A percentile compares a stretch with the other conserved stretches of the same genome.
phyloP scores from a whole-genome alignment of 257 asterid species.

The Solanum lycopersicoides region DNA sequence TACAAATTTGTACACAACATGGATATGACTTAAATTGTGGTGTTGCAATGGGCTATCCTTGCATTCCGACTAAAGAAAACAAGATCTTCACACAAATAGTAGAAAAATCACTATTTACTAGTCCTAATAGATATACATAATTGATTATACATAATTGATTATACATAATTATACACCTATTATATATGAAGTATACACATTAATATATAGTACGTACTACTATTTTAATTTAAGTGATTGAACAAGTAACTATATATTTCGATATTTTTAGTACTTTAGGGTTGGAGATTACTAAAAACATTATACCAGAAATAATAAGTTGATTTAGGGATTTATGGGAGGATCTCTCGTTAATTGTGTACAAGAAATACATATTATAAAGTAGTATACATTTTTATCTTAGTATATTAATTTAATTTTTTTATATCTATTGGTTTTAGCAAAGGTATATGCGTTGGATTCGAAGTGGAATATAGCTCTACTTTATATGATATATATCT shows the following conservation, averaged over 20 bases:
- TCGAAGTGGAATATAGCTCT: slow-evolving; percentile 25
- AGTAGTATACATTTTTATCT: background rate
- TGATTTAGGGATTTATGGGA: slow-evolving; percentile 27
- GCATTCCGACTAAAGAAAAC: too few relatives aligned
- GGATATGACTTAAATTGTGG: background rate
- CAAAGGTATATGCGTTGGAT: slow-evolving; percentile 7
- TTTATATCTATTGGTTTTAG: background rate
- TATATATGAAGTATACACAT: too few relatives aligned
- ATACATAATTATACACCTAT: too few relatives aligned
- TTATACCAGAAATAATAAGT: background rate
- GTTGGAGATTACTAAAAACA: slow-evolving; percentile 10
- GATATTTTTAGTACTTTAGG: too few relatives aligned
- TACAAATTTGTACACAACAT: background rate
- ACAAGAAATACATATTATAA: background rate
- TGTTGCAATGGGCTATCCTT: background rate
- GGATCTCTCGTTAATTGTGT: slow-evolving; percentile 36
- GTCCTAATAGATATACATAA: background rate
- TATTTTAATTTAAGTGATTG: too few relatives aligned
- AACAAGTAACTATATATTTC: too few relatives aligned
- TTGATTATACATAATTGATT: too few relatives aligned
- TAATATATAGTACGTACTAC: too few relatives aligned
- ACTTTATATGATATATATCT: slow-evolving; percentile 33
- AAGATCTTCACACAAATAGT: background rate
- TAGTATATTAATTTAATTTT: background rate
- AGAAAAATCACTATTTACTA: background rate